A percentile compares a stretch with the other conserved stretches of the same genome.
phyloP scores from a whole-genome alignment of 306 rosid species.

The Macrotyloma uniflorum region DNA sequence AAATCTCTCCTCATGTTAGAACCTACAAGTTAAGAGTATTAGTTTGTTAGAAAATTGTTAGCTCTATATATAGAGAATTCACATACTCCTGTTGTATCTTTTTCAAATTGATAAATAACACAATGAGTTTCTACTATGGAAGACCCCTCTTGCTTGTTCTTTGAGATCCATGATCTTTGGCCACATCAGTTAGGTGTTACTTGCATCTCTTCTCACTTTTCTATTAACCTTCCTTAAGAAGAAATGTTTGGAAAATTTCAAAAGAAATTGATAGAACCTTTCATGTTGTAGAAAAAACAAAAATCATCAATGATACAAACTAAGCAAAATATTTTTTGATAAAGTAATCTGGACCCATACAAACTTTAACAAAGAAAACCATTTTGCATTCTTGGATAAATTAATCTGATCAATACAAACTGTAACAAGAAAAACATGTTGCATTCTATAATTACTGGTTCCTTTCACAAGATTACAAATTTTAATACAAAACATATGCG shows the following conservation, averaged over 20 bases:
- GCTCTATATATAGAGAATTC: too few species aligned
- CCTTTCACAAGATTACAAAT: not conserved
- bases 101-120: too few species aligned
- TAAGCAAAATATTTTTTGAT: not conserved
- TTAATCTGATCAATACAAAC: not conserved
- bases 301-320: slow-evolving; percentile 14
- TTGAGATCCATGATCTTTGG: too few species aligned
- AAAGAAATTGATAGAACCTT: slow-evolving; percentile 1
- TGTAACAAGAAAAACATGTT: not conserved
- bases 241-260: slow-evolving; percentile 16
- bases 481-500: not conserved
- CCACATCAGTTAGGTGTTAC: too few species aligned
- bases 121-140: too few species aligned
- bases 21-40: not conserved
- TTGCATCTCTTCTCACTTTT: too few species aligned
- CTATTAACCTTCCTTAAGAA: not conserved
- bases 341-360: not conserved
- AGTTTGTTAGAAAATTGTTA: too few species aligned
- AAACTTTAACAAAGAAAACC: slow-evolving; percentile 1
- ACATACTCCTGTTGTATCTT: too few species aligned
- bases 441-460: slow-evolving; percentile 2
- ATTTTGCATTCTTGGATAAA: not conserved
- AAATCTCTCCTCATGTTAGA: not conserved
- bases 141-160: too few species aligned
- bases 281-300: not conserved